Base-by-base conservation (phyloP, 495 filamentous ascomycete genomes). In the Penicillium paradoxum region DNA sequence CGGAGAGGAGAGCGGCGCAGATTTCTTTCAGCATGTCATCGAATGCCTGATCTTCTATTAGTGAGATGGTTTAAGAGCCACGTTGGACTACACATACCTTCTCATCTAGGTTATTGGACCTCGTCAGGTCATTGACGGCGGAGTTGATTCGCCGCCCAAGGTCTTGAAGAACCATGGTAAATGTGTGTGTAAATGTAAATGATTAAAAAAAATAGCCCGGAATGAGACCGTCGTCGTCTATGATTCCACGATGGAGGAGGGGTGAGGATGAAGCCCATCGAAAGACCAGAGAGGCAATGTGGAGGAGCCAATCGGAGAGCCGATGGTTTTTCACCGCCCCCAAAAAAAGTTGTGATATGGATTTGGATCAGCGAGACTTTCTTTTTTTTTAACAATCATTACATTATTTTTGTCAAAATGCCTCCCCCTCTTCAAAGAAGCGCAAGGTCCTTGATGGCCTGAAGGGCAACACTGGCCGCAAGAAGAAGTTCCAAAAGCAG, bases 21-120 rank as follows among this genome's bases (percentile, higher is more conserved):
- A 99, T 97, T 70, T 96, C 89, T 68, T 97, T 97, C 58, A 99
- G 78, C 95, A 99, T 97, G 57, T 80, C 80, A 76, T 99, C 93
- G 73, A 99, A 96, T 8, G 90, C 90, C 91, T 97, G 67, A 33
- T 15, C 38, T 9, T 42, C 22, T 32, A 19, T 50, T 54, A 63
- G 52, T 18, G 29, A 33, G 48, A 60, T 52, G 51, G 41, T 30
- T 30, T 36, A n/a, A 32, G 15, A 42, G 41, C 45, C 34, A 30
- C 37, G 24, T 30, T 40, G 30, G 22, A 50, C 48, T 48, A 24
- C 13, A 27, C 71, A 53, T 62, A 88, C 91, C 88, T 97, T 97
- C 76, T 99, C 93, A 60, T 96, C 92, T 52, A 97, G 82, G 66
- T 90, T 97, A 49, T 82, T 86, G 7, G 91, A 89, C 58, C 93